phyloP scores from a whole-genome alignment of 805 yeast genomes.

The Sugiyamaella qingdaonensis region DNA sequence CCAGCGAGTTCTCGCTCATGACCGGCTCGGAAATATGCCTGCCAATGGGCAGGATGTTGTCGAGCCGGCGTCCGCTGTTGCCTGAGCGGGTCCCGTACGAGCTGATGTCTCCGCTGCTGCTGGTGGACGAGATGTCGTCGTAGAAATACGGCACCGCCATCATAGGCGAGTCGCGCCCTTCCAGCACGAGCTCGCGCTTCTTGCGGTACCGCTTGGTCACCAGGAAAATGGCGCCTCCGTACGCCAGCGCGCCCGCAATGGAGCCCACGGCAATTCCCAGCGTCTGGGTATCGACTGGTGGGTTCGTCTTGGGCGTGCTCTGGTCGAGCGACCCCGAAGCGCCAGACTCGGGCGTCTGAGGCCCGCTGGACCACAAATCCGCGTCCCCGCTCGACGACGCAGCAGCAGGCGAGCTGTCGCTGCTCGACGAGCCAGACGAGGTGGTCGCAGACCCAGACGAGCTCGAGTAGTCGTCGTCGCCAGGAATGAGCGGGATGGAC shows the following conservation, averaged over 20 bases:
- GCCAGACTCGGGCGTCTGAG: slow-evolving; percentile 11
- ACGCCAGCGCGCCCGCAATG: slow-evolving; percentile 66
- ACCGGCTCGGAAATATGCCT: slow-evolving; percentile 37
- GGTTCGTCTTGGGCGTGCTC: slow-evolving; percentile 21
- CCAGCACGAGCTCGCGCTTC: slow-evolving; percentile 21
- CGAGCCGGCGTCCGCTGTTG: slow-evolving; percentile 15
- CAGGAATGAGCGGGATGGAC: slow-evolving; percentile 46
- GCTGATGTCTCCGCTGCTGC: slow-evolving; percentile 15
- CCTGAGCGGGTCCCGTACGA: slow-evolving; percentile 10
- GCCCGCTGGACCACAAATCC: slow-evolving; percentile 3
- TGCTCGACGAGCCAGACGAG: neutral
- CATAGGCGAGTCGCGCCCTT: slow-evolving; percentile 12
- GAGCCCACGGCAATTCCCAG: slow-evolving; percentile 84
- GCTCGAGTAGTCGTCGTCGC: slow-evolving; percentile 13
- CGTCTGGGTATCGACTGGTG: slow-evolving; percentile 42
- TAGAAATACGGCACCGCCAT: slow-evolving; percentile 16
- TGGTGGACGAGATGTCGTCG: slow-evolving; percentile 23
- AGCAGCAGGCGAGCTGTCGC: slow-evolving; percentile 15
- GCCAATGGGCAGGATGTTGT: slow-evolving; percentile 23
- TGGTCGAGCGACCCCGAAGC: slow-evolving; percentile 33
- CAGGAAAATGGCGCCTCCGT: slow-evolving; percentile 56
- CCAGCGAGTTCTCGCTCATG: slow-evolving; percentile 38
- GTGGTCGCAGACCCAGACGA: slow-evolving; percentile 12
- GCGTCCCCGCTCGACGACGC: slow-evolving; percentile 7
- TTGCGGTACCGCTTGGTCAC: slow-evolving; percentile 46